Conservation (phyloP, 1,139 yeast species). For the Yamadazyma diospyri region DNA sequence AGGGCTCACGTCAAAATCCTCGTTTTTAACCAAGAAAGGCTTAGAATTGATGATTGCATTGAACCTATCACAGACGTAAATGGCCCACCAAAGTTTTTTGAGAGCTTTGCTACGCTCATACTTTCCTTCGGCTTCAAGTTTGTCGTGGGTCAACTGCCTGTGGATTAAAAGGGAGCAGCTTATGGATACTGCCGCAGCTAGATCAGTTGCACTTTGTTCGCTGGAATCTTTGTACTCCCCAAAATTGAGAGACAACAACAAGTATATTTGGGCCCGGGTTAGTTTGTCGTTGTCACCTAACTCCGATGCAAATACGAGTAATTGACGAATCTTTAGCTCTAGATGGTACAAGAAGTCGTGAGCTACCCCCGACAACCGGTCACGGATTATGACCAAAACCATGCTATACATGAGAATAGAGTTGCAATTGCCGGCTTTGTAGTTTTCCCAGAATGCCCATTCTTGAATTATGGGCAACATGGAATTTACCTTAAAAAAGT, state of each 20-base stretch:
- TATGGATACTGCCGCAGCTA: constrained; percentile 28
- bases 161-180: constrained; percentile 33
- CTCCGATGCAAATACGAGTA: constrained; percentile 22
- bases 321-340: constrained; percentile 27
- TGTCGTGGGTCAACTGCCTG: constrained; percentile 19
- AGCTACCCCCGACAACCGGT: constrained; percentile 26
- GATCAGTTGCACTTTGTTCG: constrained; percentile 36
- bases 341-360: constrained; percentile 18
- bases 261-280: constrained; percentile 24
- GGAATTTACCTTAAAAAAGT: constrained; percentile 31
- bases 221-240: constrained; percentile 29
- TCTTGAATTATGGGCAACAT: constrained; percentile 33
- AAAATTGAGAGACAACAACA: constrained; percentile 29
- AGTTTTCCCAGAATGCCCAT: constrained; percentile 27
- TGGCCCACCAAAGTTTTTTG: constrained; percentile 35
- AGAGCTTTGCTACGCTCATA: constrained; percentile 20
- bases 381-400: constrained; percentile 26
- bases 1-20: constrained; percentile 12
- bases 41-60: constrained; percentile 20
- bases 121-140: constrained; percentile 10
- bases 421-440: constrained; percentile 19
- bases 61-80: constrained; percentile 33
- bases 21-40: constrained; percentile 14
- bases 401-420: constrained; percentile 27
- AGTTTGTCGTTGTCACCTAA: constrained; percentile 37